Evolutionary conservation across 352 stramenopile species (phyloP).

Genomic region (Phytophthora uliginosa): DNA sequence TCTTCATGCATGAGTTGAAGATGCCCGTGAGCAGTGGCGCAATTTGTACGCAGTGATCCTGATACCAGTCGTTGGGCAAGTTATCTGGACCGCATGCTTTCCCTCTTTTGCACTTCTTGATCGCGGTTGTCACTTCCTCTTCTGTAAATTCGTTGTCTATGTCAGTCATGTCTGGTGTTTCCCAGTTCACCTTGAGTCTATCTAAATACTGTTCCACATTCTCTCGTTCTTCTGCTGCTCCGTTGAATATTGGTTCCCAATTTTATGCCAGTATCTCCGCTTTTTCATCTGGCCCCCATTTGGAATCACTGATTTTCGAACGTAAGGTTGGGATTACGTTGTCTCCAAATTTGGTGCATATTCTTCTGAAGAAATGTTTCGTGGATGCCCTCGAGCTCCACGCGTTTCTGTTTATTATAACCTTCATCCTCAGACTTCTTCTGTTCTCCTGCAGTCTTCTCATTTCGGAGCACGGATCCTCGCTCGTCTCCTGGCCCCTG

Average conservation of each 20-base stretch:
- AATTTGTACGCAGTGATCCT: background rate
- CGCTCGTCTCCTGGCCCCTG: too few species aligned
- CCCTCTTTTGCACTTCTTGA: background rate
- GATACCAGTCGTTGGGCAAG: slow-evolving; percentile 7
- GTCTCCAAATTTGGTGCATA: slow-evolving; percentile 13
- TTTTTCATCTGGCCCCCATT: background rate
- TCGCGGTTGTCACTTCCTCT: background rate
- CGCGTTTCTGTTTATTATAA: background rate
- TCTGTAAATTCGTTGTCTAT: background rate
- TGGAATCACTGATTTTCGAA: too few species aligned
- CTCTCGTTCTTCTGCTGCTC: background rate
- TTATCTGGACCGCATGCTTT: background rate
- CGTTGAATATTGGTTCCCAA: slow-evolving; percentile 6
- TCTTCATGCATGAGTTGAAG: background rate
- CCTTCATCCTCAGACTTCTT: background rate
- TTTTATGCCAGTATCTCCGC: background rate
- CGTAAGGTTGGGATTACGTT: background rate
- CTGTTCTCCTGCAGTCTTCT: background rate
- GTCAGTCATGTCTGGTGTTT: background rate
- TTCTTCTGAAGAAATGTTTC: background rate
- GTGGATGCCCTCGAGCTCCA: slow-evolving; percentile 1
- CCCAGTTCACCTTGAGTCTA: background rate
- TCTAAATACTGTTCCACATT: background rate
- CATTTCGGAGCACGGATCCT: background rate
- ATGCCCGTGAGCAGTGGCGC: background rate